Conservation (phyloP, 2,329 filamentous ascomycete genomes). For the Trematosphaeria pertusa region DNA sequence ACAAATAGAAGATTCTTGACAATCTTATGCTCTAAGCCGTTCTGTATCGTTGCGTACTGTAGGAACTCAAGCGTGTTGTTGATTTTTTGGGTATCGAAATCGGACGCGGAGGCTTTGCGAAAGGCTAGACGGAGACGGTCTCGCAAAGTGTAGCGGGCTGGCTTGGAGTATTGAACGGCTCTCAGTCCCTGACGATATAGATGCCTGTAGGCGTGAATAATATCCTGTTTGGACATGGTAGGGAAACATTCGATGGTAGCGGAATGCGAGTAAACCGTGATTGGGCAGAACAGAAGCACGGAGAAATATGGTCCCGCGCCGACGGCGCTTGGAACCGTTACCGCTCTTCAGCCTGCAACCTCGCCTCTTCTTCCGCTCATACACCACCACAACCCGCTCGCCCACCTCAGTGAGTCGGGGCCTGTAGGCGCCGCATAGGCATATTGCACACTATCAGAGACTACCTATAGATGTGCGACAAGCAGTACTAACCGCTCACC, state of each 20-base stretch:
- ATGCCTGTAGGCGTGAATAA: slow-evolving; percentile 72
- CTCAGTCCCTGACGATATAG: slow-evolving; percentile 72
- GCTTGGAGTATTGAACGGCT: slow-evolving; percentile 74
- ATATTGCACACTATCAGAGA: slow-evolving; percentile 1
- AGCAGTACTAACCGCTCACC: slow-evolving; percentile 25
- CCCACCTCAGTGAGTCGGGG: slow-evolving; percentile 13
- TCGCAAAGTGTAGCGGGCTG: slow-evolving; percentile 68
- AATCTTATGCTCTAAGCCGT: slow-evolving; percentile 74
- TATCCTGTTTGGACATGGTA: slow-evolving; percentile 49
- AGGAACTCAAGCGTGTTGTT: slow-evolving; percentile 75
- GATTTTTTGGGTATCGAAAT: slow-evolving; percentile 56
- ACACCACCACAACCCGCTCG: slow-evolving; percentile 14
- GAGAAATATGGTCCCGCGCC: background rate
- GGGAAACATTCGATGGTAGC: background rate
- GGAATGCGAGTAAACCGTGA: background rate
- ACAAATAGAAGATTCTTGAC: slow-evolving; percentile 69
- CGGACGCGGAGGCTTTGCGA: slow-evolving; percentile 38
- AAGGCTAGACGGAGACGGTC: slow-evolving; percentile 55
- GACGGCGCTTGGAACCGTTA: too few relatives aligned
- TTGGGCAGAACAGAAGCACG: slow-evolving; percentile 2
- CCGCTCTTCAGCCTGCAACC: slow-evolving; percentile 8
- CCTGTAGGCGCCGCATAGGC: slow-evolving; percentile 28
- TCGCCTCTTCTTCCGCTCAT: slow-evolving; percentile 17
- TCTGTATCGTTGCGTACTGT: slow-evolving; percentile 66
- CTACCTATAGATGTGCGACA: slow-evolving; percentile 17